Conservation (phyloP, 495 filamentous ascomycete species). For the Pseudevernia furfuracea region DNA sequence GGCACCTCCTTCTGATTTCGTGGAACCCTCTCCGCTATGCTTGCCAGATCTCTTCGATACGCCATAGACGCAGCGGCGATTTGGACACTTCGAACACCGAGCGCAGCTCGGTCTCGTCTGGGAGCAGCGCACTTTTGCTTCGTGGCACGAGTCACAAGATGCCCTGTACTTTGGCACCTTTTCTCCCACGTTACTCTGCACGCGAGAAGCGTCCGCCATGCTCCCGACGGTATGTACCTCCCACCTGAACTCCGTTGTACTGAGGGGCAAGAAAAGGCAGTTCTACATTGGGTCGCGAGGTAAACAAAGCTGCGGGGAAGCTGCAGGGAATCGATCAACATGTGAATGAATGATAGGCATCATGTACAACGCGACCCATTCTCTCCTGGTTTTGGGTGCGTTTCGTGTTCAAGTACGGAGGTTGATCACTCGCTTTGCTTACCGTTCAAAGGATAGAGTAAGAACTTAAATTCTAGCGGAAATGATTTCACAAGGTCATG, state of each 20-base stretch:
- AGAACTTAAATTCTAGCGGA: not conserved
- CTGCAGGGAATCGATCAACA: not conserved
- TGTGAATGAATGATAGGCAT: not conserved
- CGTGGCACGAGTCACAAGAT: conserved; percentile 1
- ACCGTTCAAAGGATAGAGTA: not conserved
- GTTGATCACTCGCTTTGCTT: not conserved
- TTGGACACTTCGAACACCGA: not conserved
- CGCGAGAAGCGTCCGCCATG: not conserved
- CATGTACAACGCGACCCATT: not conserved
- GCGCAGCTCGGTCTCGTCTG: not conserved
- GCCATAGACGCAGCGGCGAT: not conserved
- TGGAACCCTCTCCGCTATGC: not conserved
- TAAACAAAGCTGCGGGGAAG: not conserved
- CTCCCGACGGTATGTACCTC: not conserved
- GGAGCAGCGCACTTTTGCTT: conserved; percentile 1
- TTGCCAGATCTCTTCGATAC: not conserved
- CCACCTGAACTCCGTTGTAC: not conserved
- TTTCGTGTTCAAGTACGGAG: not conserved
- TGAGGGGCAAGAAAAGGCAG: not conserved
- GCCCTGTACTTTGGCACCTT: not conserved
- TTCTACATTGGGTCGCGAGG: not conserved
- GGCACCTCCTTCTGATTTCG: not conserved
- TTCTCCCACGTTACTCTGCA: not conserved
- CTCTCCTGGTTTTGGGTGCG: not conserved
- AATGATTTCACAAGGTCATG: no score